Conservation (phyloP, 2,329 filamentous ascomycete genomes). For the Canariomyces notabilis region DNA sequence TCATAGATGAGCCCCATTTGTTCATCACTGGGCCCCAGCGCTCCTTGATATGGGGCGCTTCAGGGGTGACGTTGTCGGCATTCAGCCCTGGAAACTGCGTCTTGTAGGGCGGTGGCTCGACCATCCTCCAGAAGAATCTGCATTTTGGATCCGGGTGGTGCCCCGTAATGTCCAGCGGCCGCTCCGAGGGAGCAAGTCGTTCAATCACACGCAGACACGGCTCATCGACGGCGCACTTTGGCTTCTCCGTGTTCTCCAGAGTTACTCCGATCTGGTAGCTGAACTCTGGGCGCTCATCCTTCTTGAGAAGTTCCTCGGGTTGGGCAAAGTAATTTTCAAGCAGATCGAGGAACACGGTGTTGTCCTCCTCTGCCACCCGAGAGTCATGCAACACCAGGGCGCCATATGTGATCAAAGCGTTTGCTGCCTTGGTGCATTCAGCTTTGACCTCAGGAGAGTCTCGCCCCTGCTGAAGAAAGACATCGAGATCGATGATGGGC, state of each 20-base stretch:
- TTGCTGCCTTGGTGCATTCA: conserved; percentile 51
- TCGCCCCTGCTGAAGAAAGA: conserved; percentile 44
- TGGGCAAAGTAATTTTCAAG: conserved; percentile 63
- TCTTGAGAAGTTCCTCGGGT: conserved; percentile 40
- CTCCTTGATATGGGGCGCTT: conserved; percentile 42
- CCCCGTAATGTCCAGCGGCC: conserved; percentile 52
- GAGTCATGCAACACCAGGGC: conserved; percentile 57
- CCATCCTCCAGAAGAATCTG: conserved; percentile 60
- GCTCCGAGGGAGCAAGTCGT: conserved; percentile 49
- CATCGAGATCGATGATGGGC: conserved; percentile 54
- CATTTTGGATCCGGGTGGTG: conserved; percentile 58
- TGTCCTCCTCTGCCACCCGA: conserved; percentile 51
- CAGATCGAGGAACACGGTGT: conserved; percentile 53
- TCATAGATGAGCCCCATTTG: conserved; percentile 56
- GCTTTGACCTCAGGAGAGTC: conserved; percentile 41
- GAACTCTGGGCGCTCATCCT: conserved; percentile 53
- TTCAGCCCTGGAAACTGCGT: conserved; percentile 53
- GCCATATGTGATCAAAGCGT: conserved; percentile 55
- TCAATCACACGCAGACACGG: conserved; percentile 54
- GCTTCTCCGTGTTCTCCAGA: conserved; percentile 59
- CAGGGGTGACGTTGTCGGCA: conserved; percentile 50
- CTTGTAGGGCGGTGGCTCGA: conserved; percentile 47
- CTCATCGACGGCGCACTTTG: conserved; percentile 58
- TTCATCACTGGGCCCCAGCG: conserved; percentile 53
- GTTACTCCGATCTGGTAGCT: conserved; percentile 59